Percentiles rank a stretch among this genome's conserved stretches.
These are phyloP conservation scores for Dalbergia cultrata DNA, from an alignment of 306 rosid species.

Conservation along the genomic window DNA sequence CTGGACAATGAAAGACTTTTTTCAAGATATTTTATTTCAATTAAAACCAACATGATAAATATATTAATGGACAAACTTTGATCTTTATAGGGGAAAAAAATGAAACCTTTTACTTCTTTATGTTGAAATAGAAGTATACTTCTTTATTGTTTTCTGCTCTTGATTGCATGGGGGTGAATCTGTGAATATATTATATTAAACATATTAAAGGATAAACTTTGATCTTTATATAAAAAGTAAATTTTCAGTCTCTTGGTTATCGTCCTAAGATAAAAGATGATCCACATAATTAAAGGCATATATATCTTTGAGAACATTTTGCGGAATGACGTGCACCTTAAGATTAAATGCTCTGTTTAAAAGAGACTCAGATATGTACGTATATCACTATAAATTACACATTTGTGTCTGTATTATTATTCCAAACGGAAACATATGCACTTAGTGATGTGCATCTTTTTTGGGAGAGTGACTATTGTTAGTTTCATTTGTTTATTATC, in stretches of 20 bases:
- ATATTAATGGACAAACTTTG: too few relatives aligned
- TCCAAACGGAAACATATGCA: constrained; percentile 35
- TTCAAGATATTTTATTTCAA: too few relatives aligned
- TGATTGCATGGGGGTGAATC: not conserved
- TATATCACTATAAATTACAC: not conserved
- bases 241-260: not conserved
- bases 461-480: too few relatives aligned
- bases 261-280: constrained; percentile 3
- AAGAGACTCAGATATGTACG: not conserved
- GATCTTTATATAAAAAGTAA: not conserved
- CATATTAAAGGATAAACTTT: not conserved
- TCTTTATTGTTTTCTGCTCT: too few relatives aligned
- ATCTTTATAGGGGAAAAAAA: too few relatives aligned
- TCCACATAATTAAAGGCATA: not conserved
- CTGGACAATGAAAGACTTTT: too few relatives aligned
- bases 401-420: constrained; percentile 16
- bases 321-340: not conserved
- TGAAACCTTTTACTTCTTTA: too few relatives aligned
- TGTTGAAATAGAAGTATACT: too few relatives aligned
- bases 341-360: constrained; percentile 6
- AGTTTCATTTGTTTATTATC: too few relatives aligned
- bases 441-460: constrained; percentile 26
- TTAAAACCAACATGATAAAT: too few relatives aligned
- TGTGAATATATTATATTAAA: not conserved
- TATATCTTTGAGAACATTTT: not conserved